phyloP scores from a whole-genome alignment of 805 yeast genomes.

The Candida pseudoglaebosa region DNA sequence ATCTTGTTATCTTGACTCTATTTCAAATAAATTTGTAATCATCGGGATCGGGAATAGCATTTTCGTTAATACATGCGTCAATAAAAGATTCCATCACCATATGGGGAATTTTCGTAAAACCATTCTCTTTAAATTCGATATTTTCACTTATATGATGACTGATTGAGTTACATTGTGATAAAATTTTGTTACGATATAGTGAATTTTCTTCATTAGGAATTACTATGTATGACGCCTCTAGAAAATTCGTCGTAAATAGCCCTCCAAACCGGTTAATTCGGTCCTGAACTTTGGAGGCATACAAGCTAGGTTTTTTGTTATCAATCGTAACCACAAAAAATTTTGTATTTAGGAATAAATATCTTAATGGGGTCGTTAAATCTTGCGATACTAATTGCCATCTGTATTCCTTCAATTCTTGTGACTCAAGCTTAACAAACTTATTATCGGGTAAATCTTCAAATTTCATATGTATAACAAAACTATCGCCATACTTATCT shows the following conservation, averaged over 20 bases:
- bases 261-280: conserved; percentile 46
- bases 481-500: conserved; percentile 67
- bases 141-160: conserved; percentile 12
- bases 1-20: neutral
- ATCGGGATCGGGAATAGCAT: conserved; percentile 25
- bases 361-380: conserved; percentile 17
- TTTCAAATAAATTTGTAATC: conserved; percentile 17
- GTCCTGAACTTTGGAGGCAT: conserved; percentile 10
- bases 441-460: conserved; percentile 11
- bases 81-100: conserved; percentile 33
- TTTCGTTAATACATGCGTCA: conserved; percentile 21
- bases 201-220: conserved; percentile 9
- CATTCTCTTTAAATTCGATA: conserved; percentile 13
- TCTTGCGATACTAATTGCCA: conserved; percentile 11
- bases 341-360: conserved; percentile 31
- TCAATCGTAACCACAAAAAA: conserved; percentile 24
- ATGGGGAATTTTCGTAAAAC: conserved; percentile 23
- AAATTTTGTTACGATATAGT: conserved; percentile 3
- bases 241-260: conserved; percentile 13
- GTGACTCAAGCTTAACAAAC: conserved; percentile 5
- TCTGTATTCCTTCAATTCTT: conserved; percentile 9
- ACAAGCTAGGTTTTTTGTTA: neutral
- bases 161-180: conserved; percentile 12
- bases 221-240: conserved; percentile 10
- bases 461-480: conserved; percentile 21